Evolutionary conservation across 176 grass and related monocot genomes (phyloP).

Genomic region (bread wheat (Triticum aestivum)): IWGSC_CS_RefSeq_v2.1 NC_057799.1:598106892-598107391

Average conservation of each 20-base stretch:
- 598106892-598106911: too few species aligned
- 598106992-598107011: too few species aligned
- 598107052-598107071: too few species aligned
- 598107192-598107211: constrained; percentile 7
- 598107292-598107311: not conserved
- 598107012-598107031: too few species aligned
- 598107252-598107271: not conserved
- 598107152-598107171: too few species aligned
- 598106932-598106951: too few species aligned
- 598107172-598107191: not conserved
- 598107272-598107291: not conserved
- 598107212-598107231: not conserved
- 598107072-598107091: too few species aligned
- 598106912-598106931: too few species aligned
- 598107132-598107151: constrained; percentile 37
- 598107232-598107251: constrained; percentile 24
- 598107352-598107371: not conserved
- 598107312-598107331: not conserved
- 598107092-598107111: not conserved
- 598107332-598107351: not conserved
- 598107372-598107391: constrained; percentile 1
- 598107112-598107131: not conserved
- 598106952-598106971: too few species aligned
- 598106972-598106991: too few species aligned
- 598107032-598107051: too few species aligned